phyloP scores from a whole-genome alignment of 176 grass and related monocot species.

The Tillandsia fasciculata region DNA sequence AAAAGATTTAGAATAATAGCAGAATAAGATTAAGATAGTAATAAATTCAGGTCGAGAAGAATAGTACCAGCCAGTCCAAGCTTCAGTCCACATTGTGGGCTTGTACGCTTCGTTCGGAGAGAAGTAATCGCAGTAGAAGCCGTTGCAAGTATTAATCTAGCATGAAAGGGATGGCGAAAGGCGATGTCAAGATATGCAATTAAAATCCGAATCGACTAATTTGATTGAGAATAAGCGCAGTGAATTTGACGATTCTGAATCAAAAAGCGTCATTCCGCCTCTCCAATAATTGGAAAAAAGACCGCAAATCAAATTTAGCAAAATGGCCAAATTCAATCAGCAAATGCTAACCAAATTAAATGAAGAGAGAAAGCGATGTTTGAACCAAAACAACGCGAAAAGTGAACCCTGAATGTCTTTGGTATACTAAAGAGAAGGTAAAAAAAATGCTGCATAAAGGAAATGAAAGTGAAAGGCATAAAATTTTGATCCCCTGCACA shows the following conservation, averaged over 20 bases:
- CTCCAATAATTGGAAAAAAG: too few relatives aligned
- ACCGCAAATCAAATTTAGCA: too few relatives aligned
- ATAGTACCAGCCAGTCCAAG: constrained; percentile 80
- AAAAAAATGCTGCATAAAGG: constrained; percentile 9
- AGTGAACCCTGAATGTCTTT: constrained; percentile 1
- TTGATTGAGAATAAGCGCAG: background rate
- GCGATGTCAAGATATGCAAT: too few relatives aligned
- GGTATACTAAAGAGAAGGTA: constrained; percentile 1
- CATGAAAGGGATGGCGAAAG: background rate
- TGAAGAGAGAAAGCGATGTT: background rate
- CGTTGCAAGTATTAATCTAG: constrained; percentile 93
- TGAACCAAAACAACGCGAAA: constrained; percentile 2
- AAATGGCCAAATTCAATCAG: too few relatives aligned
- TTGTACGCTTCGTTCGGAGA: constrained; percentile 61
- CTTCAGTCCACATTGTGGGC: constrained; percentile 85
- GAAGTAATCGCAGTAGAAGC: constrained; percentile 93
- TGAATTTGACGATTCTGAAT: background rate
- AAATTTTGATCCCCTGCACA: background rate
- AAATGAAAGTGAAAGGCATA: constrained; percentile 28
- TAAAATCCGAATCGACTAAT: background rate
- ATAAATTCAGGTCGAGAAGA: background rate
- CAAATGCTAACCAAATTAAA: too few relatives aligned
- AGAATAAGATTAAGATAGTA: background rate
- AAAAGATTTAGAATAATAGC: background rate
- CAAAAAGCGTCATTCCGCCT: background rate